Conservation (phyloP, 495 filamentous ascomycete genomes). For the Penicillium steckii region DNA sequence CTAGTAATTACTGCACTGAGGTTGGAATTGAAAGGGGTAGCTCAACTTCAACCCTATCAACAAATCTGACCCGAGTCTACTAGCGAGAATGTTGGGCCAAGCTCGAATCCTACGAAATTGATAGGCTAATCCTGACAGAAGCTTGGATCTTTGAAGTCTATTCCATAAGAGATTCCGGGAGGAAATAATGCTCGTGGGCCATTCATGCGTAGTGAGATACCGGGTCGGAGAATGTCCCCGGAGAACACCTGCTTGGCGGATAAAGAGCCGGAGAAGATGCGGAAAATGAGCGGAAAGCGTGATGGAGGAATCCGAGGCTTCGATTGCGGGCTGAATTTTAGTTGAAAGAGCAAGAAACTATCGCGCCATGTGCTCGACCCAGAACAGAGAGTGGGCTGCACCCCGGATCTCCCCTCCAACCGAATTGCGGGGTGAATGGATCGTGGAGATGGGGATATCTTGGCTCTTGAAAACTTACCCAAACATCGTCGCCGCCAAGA, state of each 20-base stretch:
- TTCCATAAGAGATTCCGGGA: too few relatives aligned
- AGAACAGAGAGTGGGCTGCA: neutral
- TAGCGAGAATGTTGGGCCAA: too few relatives aligned
- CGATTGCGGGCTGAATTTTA: neutral
- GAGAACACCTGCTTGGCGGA: neutral
- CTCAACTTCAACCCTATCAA: neutral
- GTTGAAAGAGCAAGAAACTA: neutral
- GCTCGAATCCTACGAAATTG: neutral
- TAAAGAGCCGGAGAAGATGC: neutral
- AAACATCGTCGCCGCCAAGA: neutral
- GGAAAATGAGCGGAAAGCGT: neutral
- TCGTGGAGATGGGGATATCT: neutral
- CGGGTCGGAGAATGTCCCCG: too few relatives aligned
- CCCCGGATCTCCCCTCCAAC: slow-evolving; percentile 1
- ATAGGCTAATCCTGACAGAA: too few relatives aligned
- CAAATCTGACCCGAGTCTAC: neutral
- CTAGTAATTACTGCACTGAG: neutral
- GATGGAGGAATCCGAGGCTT: neutral
- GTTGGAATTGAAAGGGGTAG: neutral
- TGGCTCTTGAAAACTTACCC: neutral
- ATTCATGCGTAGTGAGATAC: too few relatives aligned
- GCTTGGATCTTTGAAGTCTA: too few relatives aligned
- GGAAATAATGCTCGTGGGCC: too few relatives aligned
- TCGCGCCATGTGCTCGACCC: neutral
- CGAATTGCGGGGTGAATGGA: neutral